These are phyloP conservation scores for Aspergillus sojae DNA, from an alignment of 2,329 filamentous ascomycete genomes.

Conservation along the genomic window DNA sequence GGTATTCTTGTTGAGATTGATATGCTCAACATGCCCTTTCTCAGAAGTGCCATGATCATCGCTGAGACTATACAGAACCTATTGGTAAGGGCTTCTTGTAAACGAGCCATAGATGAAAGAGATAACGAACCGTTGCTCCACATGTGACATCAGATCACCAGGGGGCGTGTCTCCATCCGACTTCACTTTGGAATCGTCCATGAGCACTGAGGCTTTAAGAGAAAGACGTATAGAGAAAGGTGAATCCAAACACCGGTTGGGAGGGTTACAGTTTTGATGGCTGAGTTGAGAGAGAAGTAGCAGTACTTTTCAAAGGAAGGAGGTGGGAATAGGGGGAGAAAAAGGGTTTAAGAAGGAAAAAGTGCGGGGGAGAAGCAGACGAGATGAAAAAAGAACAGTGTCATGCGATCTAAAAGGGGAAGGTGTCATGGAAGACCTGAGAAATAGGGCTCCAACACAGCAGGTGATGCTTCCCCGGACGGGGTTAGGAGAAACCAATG, in stretches of 20 bases:
- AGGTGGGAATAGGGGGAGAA: constrained; percentile 1
- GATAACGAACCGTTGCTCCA: constrained; percentile 18
- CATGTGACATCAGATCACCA: background rate
- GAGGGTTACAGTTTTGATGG: background rate
- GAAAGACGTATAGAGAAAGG: background rate
- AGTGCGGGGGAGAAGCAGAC: background rate
- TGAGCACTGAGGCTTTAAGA: constrained; percentile 8
- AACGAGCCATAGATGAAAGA: background rate
- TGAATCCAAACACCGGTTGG: background rate
- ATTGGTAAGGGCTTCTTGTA: background rate
- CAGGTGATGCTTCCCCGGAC: constrained; percentile 7
- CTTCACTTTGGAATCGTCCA: constrained; percentile 18
- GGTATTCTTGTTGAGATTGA: constrained; percentile 33
- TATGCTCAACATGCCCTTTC: constrained; percentile 25
- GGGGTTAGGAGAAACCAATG: background rate
- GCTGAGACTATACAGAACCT: constrained; percentile 9
- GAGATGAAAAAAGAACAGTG: constrained; percentile 2
- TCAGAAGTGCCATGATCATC: constrained; percentile 22
- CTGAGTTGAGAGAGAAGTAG: background rate
- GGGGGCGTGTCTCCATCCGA: constrained; percentile 6
- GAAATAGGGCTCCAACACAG: constrained; percentile 7
- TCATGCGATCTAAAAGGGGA: constrained; percentile 1
- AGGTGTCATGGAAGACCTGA: background rate
- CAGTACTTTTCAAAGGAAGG: background rate
- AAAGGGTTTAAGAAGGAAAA: background rate